Base-by-base conservation (phyloP, 495 filamentous ascomycete species). In the Cercophora scortea region DNA sequence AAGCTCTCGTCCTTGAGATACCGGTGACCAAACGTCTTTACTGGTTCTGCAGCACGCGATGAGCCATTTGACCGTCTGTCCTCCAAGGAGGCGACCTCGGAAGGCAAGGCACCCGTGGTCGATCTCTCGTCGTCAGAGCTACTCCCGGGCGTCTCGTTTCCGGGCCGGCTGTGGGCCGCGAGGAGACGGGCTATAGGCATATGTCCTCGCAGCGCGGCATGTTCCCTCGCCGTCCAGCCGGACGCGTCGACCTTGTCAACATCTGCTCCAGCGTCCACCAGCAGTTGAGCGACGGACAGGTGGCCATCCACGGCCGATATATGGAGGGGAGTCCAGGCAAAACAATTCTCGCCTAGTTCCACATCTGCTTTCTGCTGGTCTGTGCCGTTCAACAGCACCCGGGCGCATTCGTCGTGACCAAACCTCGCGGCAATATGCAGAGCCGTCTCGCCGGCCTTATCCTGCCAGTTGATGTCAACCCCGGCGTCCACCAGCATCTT, bases 11-110 rank as follows among this genome's bases (percentile, higher is more conserved):
- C 82, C 39, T 82, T 93, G 49, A 98, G 84, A 71, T 96, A 98
- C 45, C 92, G 80, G 72, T 97, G 93, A 51, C 93, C 93, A 71
- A 95, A 98, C 17, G 90, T 86, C 67, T 97, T 97, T 54, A 96
- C 79, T 42, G 89, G 85, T 45, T 94, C 88, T 19, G 81, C 63
- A 11, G 69, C 64, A 44, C 79, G 72, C 4, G 61, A 57, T 9
- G 48, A 46, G 8, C 61, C 65, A n/a, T 69, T 68, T 1, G 76
- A 76, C 10, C 70, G 70, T 45, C 73, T 63, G 33, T 77, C 76
- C 36, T 70, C 75, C 42, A 79, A 65, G 0, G 77, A 79, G 1
- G 73, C 71, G 8, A 80, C 69, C 32, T 79, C 79, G 5, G 76
- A 68, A 2, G 77, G 65, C 12, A 78, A 64, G 6, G 72, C 61